Percentiles rank a stretch among this genome's conserved stretches.
Evolutionary conservation across 1,284 basidiomycete genomes (phyloP).

Genomic region (Vanrija sp.): DNA sequence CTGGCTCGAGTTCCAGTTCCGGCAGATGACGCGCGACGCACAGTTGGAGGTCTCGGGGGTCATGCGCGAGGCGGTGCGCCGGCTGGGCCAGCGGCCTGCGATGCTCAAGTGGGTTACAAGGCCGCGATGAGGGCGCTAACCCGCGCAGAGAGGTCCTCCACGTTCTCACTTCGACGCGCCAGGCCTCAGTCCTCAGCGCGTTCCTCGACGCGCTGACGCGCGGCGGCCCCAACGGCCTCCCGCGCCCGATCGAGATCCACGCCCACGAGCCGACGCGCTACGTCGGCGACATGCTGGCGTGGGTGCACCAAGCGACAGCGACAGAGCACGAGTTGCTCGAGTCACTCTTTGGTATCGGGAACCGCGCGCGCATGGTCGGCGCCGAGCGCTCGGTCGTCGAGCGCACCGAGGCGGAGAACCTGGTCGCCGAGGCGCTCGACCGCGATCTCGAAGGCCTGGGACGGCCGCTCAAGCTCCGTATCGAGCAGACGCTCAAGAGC

Average conservation of each 20-base stretch:
- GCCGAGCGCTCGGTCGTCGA: slow-evolving; percentile 53
- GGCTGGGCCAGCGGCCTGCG: slow-evolving; percentile 70
- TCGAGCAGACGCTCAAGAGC: slow-evolving; percentile 84
- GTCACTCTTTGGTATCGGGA: slow-evolving; percentile 68
- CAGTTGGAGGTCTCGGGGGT: slow-evolving; percentile 70
- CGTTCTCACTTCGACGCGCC: slow-evolving; percentile 74
- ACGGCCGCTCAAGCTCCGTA: slow-evolving; percentile 77
- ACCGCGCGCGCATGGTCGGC: slow-evolving; percentile 66
- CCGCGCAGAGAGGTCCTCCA: slow-evolving; percentile 66
- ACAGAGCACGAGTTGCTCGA: slow-evolving; percentile 91
- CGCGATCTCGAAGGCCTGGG: slow-evolving; percentile 77
- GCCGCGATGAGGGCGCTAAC: neutral
- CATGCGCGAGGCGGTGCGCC: slow-evolving; percentile 68
- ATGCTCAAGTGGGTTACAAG: slow-evolving; percentile 63
- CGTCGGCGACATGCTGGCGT: slow-evolving; percentile 96
- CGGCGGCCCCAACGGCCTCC: slow-evolving; percentile 80
- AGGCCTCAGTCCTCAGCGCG: slow-evolving; percentile 68
- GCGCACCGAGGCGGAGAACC: slow-evolving; percentile 63
- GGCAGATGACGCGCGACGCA: slow-evolving; percentile 70
- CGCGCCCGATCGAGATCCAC: slow-evolving; percentile 92
- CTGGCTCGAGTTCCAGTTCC: slow-evolving; percentile 81
- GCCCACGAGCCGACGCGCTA: slow-evolving; percentile 96
- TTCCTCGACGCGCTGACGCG: slow-evolving; percentile 86
- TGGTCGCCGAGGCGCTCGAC: slow-evolving; percentile 80
- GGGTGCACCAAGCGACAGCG: slow-evolving; percentile 95